Conservation (phyloP, 2,329 filamentous ascomycete genomes). For the Microcyclospora pomicola region DNA sequence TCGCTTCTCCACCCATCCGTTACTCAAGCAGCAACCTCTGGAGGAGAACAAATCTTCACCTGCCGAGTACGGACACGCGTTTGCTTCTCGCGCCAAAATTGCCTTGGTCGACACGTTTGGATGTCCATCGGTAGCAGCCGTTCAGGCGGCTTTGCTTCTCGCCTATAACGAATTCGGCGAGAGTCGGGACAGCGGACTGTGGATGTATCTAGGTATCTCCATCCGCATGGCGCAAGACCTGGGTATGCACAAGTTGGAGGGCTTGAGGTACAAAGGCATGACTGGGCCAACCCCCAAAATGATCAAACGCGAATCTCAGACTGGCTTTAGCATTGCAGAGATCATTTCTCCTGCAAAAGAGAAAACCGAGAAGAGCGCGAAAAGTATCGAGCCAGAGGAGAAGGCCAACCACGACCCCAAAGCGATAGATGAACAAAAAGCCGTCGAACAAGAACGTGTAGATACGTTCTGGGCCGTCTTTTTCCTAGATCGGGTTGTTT, state of each 20-base stretch:
- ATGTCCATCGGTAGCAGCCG: constrained; percentile 68
- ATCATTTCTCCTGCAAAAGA: background rate
- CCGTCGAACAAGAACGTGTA: constrained; percentile 65
- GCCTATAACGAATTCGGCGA: constrained; percentile 84
- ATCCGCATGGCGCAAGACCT: constrained; percentile 73
- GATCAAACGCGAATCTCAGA: constrained; percentile 29
- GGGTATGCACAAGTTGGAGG: constrained; percentile 69
- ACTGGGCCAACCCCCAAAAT: constrained; percentile 43
- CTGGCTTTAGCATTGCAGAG: background rate
- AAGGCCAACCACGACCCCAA: constrained; percentile 49
- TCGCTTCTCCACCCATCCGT: constrained; percentile 54
- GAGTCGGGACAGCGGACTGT: constrained; percentile 75
- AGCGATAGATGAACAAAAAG: constrained; percentile 33
- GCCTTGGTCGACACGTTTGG: constrained; percentile 71
- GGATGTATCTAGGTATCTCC: constrained; percentile 84
- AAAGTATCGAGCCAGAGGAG: constrained; percentile 22
- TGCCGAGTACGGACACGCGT: constrained; percentile 61
- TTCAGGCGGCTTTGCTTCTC: constrained; percentile 70
- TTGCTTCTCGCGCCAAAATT: constrained; percentile 70
- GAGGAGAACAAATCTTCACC: constrained; percentile 31
- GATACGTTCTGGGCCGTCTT: constrained; percentile 89
- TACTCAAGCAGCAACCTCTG: constrained; percentile 38
- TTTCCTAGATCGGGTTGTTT: constrained; percentile 74
- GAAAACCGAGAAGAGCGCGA: constrained; percentile 33
- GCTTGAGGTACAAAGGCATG: constrained; percentile 46